A percentile compares a stretch with the other conserved stretches of the same genome.
These are phyloP conservation scores for Curvularia lunata DNA, from an alignment of 2,329 filamentous ascomycete species.

Conservation along the genomic window DNA sequence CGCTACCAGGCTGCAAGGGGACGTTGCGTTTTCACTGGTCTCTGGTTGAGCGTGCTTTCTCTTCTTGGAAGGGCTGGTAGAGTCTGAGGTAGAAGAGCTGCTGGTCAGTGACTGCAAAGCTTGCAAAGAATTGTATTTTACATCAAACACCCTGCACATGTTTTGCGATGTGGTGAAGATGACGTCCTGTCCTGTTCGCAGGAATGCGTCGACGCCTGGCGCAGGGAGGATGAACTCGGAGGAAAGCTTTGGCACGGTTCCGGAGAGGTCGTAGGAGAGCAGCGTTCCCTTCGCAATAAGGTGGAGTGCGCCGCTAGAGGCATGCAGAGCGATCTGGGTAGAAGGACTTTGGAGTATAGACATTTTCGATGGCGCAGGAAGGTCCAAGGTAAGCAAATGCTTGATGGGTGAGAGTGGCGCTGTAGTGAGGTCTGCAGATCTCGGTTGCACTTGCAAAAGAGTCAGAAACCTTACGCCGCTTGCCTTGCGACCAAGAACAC, in stretches of 20 bases:
- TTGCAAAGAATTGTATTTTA: constrained; percentile 65
- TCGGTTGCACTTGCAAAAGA: constrained; percentile 41
- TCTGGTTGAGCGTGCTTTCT: constrained; percentile 38
- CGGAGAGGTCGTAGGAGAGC: constrained; percentile 68
- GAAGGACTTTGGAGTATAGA: constrained; percentile 10
- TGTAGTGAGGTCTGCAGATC: constrained; percentile 39
- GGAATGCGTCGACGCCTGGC: constrained; percentile 64
- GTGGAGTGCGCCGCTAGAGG: constrained; percentile 68
- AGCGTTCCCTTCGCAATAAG: constrained; percentile 63
- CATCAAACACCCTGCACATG: constrained; percentile 66
- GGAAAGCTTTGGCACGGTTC: constrained; percentile 65
- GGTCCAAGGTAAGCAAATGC: constrained; percentile 39
- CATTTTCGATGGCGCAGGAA: constrained; percentile 31
- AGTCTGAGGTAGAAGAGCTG: constrained; percentile 19
- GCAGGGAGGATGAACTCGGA: constrained; percentile 59
- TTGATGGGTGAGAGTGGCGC: constrained; percentile 40
- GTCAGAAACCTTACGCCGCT: constrained; percentile 28
- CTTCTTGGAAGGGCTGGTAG: constrained; percentile 47
- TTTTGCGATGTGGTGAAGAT: constrained; percentile 66
- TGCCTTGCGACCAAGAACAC: constrained; percentile 34
- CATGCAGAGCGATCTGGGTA: constrained; percentile 63
- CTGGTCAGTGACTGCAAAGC: constrained; percentile 48
- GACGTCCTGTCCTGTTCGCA: constrained; percentile 70
- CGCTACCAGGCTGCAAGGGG: constrained; percentile 31
- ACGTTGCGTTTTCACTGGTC: constrained; percentile 56